Percentiles rank a stretch among this genome's conserved stretches.
These are phyloP conservation scores for Paramecium octaurelia DNA, from an alignment of 73 alveolate species.

Conservation along the genomic window DNA sequence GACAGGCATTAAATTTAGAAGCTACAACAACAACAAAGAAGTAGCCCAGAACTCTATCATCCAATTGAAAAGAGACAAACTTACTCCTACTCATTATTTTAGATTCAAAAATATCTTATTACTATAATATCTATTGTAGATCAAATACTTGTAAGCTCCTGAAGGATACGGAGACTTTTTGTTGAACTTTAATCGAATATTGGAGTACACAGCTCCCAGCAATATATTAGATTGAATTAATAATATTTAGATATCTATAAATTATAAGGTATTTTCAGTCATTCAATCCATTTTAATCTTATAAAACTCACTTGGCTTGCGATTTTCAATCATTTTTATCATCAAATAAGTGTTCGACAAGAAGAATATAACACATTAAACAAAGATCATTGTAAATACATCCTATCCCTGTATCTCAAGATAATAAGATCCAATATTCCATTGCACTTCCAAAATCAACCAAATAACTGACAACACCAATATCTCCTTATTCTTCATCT, in stretches of 20 bases:
- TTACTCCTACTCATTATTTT: neutral
- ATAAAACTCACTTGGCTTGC: neutral
- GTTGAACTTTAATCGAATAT: neutral
- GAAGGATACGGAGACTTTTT: neutral
- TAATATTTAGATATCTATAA: neutral
- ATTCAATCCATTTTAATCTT: neutral
- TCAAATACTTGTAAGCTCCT: neutral
- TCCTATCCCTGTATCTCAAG: slow-evolving; percentile 50
- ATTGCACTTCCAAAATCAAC: slow-evolving; percentile 49
- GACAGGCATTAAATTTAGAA: neutral
- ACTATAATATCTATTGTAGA: neutral
- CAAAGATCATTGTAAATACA: slow-evolving; percentile 30
- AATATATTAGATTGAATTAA: neutral
- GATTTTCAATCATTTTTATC: neutral
- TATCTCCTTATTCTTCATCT: neutral
- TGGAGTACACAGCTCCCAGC: neutral
- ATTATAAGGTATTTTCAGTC: neutral
- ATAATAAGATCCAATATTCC: slow-evolving; percentile 59
- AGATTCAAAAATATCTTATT: neutral
- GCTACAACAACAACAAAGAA: neutral
- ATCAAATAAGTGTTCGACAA: neutral
- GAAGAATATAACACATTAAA: neutral
- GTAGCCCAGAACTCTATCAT: neutral
- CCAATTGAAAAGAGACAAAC: neutral
- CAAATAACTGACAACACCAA: slow-evolving; percentile 7